Conservation (phyloP, 768 basidiomycete species). For the Tulasnella sp. region DNA sequence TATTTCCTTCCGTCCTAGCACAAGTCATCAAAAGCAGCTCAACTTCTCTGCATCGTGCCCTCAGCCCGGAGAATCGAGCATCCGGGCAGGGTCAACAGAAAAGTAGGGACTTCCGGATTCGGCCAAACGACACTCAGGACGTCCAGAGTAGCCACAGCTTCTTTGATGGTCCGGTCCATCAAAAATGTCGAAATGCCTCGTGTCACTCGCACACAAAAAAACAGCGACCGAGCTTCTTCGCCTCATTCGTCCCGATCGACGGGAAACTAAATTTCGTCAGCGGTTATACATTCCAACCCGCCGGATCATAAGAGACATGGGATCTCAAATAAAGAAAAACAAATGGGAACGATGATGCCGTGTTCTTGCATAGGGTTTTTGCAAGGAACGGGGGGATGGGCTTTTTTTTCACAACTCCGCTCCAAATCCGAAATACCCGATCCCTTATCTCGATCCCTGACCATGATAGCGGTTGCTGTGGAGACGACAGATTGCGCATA, state of each 20-base stretch:
- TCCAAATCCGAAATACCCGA: not conserved
- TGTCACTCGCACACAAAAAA: not conserved
- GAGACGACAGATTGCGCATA: not conserved
- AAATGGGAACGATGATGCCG: too few relatives aligned
- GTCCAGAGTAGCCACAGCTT: not conserved
- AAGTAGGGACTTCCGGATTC: not conserved
- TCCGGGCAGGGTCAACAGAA: not conserved
- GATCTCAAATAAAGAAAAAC: not conserved
- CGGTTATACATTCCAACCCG: not conserved
- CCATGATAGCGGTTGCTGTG: not conserved
- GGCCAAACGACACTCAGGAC: not conserved
- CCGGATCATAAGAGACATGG: not conserved
- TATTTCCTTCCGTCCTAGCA: not conserved
- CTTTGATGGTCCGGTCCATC: not conserved
- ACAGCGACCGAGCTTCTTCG: not conserved
- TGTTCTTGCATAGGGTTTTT: too few relatives aligned
- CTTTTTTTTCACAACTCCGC: not conserved
- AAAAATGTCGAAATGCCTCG: not conserved
- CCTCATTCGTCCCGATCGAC: not conserved
- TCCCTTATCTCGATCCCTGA: not conserved
- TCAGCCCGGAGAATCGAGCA: not conserved
- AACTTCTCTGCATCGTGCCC: not conserved
- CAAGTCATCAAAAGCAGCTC: too few relatives aligned
- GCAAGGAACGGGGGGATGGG: not conserved
- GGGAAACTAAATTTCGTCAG: not conserved